Evolutionary conservation across 2,329 filamentous ascomycete species (phyloP), one percentile per base, ranked within the genome.

Genomic region (Alternaria hordeiaustralica): DNA sequence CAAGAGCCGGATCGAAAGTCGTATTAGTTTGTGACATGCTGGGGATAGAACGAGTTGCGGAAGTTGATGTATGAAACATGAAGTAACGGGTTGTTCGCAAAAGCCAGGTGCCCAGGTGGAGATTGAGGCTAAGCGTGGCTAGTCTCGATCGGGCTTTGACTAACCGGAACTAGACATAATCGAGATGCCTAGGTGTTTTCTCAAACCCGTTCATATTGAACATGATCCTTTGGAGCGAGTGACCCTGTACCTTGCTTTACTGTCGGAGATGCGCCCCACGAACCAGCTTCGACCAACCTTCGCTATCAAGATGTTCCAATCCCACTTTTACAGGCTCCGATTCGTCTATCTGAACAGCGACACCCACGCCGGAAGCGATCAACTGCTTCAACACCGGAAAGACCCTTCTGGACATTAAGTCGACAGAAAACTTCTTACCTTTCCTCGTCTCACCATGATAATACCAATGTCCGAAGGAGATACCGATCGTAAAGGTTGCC

Each of bases 391-490:
- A 46, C 44, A 46, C 2, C 0, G 44, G 44, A 3, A 46, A 46
- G 2, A 46, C 44, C 12, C 20, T 23, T 15, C 13, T 9, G 11
- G 1, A 23, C 20, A 46, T 15, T 23, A 3, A 1, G 3, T 15
- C 4, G 11, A 47, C 0, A 1, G 21, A 26, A 3, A 1, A 3
- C 44, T 46, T 21, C 44, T 1, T 9, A 1, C 0, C 6, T 3
- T 46, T 7, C 2, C 12, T 9, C 7, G 7, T 46, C 44, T 23
- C 12, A 15, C 18, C 44, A 23, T 25, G 44, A 1, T 46, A 46
- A 20, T 1, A 1, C 44, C 20, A 46, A 46, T 46, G 2, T 10
- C 2, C 6, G 8, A 23, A 2, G 12, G 15, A 15, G 6, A 9
- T 23, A 13, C 44, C 13, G 20, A 46, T 23, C 3, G 44, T 46